These are phyloP conservation scores for Ambispora gerdemannii DNA, from an alignment of 192 early-diverging fungal species.

Conservation along the genomic window DNA sequence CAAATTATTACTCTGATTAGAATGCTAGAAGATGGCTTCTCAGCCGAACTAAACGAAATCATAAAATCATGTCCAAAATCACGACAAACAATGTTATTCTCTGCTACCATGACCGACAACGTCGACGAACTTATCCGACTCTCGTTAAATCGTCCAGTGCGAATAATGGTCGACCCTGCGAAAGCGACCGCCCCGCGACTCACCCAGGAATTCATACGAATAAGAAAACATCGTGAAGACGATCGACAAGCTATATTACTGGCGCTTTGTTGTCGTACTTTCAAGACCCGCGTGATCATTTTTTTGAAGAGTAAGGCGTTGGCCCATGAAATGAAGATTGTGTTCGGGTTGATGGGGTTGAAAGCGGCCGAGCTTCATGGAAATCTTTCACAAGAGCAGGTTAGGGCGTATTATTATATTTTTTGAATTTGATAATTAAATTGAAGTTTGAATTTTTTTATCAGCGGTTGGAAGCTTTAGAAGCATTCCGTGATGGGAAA, in stretches of 20 bases:
- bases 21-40: conserved; percentile 98
- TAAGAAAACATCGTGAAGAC: conserved; percentile 80
- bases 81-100: conserved; percentile 98
- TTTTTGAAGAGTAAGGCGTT: conserved; percentile 95
- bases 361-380: conserved; percentile 93
- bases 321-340: conserved; percentile 97
- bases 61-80: conserved; percentile 80
- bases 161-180: conserved; percentile 82
- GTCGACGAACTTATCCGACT: conserved; percentile 93
- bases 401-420: not conserved
- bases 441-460: not conserved
- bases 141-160: conserved; percentile 84
- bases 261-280: conserved; percentile 79
- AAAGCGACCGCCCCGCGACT: conserved; percentile 76
- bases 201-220: conserved; percentile 94
- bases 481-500: conserved; percentile 81
- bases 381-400: conserved; percentile 84
- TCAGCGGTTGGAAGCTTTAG: conserved; percentile 79
- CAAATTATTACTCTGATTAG: conserved; percentile 32
- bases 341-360: conserved; percentile 88
- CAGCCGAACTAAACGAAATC: conserved; percentile 94
- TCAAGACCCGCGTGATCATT: conserved; percentile 76
- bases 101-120: conserved; percentile 99
- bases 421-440: not conserved
- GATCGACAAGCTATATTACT: conserved; percentile 83